phyloP scores from a whole-genome alignment of 768 basidiomycete genomes.

The Hemileccinum rubropunctum region DNA sequence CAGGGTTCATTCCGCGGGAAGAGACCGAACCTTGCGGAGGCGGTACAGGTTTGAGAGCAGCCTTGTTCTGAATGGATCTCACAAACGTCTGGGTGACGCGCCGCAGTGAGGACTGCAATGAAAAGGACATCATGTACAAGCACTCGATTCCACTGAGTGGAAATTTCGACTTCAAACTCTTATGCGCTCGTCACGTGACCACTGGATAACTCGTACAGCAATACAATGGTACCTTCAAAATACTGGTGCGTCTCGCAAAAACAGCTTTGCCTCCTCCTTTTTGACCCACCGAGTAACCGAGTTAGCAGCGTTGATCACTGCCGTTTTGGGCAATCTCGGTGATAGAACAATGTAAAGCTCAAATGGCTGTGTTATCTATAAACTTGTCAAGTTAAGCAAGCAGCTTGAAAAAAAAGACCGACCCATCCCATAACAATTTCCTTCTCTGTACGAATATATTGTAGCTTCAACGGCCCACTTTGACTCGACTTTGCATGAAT shows the following conservation, averaged over 20 bases:
- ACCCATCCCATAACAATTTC: constrained; percentile 97
- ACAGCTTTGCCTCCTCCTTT: constrained; percentile 79
- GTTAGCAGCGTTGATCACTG: constrained; percentile 85
- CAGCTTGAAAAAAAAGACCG: constrained; percentile 24
- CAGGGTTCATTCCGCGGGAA: not conserved
- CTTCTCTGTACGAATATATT: constrained; percentile 80
- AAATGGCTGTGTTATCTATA: constrained; percentile 88
- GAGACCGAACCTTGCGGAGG: constrained; percentile 19
- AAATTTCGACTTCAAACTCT: constrained; percentile 9
- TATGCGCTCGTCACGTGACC: constrained; percentile 19
- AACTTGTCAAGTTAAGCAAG: not conserved
- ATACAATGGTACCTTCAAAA: constrained; percentile 55
- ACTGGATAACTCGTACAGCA: not conserved
- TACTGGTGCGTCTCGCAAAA: constrained; percentile 86
- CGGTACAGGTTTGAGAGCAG: constrained; percentile 19
- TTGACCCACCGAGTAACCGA: constrained; percentile 88
- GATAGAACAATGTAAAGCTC: constrained; percentile 87
- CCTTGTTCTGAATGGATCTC: constrained; percentile 34
- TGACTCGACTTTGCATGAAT: constrained; percentile 91
- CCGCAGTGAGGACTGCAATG: constrained; percentile 18
- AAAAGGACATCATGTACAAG: constrained; percentile 22
- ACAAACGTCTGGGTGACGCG: constrained; percentile 15
- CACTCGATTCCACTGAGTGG: not conserved
- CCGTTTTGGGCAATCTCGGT: constrained; percentile 83
- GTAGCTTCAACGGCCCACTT: constrained; percentile 74